A percentile compares a stretch with the other conserved stretches of the same genome.
phyloP scores from a whole-genome alignment of 331 rosid species.

The Malus hybrid region DNA sequence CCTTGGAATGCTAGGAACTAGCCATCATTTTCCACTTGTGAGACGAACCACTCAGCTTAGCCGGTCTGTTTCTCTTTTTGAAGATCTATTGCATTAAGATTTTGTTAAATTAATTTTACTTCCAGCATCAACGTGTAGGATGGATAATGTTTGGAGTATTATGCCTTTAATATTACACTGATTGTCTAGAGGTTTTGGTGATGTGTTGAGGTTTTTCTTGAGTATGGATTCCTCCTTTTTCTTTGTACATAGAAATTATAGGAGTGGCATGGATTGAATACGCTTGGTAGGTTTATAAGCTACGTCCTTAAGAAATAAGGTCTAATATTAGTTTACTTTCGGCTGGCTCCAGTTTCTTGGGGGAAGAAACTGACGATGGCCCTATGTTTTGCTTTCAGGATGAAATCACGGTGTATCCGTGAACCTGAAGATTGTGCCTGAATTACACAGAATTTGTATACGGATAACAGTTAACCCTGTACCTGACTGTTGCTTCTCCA shows the following conservation, averaged over 20 bases:
- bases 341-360: neutral
- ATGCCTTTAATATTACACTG: neutral
- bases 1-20: conserved; percentile 47
- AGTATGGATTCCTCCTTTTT: neutral
- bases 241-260: neutral
- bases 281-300: neutral
- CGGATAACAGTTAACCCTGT: neutral
- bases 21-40: conserved; percentile 1
- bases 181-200: neutral
- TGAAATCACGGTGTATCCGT: neutral
- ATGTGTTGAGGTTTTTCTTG: neutral
- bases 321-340: neutral
- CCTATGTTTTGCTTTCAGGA: conserved; percentile 1
- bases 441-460: neutral
- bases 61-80: conserved; percentile 26
- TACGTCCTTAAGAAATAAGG: neutral
- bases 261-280: neutral
- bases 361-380: neutral
- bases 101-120: neutral
- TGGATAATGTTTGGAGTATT: neutral
- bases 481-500: neutral
- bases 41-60: conserved; percentile 12
- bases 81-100: neutral
- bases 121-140: neutral
- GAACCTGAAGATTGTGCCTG: conserved; percentile 1